Conservation (phyloP, 257 asterid genomes). For the Solanum gracilifrons region DNA sequence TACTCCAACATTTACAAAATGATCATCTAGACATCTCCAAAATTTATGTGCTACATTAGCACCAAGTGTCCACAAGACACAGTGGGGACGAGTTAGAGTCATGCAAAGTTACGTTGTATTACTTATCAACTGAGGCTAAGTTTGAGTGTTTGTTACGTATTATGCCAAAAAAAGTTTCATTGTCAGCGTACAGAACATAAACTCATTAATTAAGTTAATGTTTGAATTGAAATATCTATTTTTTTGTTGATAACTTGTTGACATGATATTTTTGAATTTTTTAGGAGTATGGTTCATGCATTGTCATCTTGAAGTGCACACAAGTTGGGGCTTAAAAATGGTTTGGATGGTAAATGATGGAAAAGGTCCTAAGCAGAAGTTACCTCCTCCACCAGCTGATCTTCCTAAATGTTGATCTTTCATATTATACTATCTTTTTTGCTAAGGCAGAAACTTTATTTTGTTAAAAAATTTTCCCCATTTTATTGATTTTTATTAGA, state of each 20-base stretch:
- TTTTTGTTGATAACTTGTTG: background rate
- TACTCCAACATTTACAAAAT: background rate
- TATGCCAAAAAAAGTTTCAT: background rate
- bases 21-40: background rate
- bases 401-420: slow-evolving; percentile 54
- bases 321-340: slow-evolving; percentile 74
- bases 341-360: slow-evolving; percentile 64
- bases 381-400: slow-evolving; percentile 62
- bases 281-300: slow-evolving; percentile 71
- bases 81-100: background rate
- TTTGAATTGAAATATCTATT: background rate
- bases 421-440: background rate
- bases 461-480: background rate
- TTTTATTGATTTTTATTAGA: background rate
- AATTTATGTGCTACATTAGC: too few relatives aligned
- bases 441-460: background rate
- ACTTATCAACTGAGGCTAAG: background rate
- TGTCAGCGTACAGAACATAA: background rate
- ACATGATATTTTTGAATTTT: background rate
- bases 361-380: slow-evolving; percentile 35
- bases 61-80: background rate
- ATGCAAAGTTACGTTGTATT: background rate
- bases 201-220: background rate
- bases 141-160: background rate
- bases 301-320: slow-evolving; percentile 65